These are phyloP conservation scores for Fusarium cicatricum DNA, from an alignment of 2,329 filamentous ascomycete genomes.

Conservation along the genomic window DNA sequence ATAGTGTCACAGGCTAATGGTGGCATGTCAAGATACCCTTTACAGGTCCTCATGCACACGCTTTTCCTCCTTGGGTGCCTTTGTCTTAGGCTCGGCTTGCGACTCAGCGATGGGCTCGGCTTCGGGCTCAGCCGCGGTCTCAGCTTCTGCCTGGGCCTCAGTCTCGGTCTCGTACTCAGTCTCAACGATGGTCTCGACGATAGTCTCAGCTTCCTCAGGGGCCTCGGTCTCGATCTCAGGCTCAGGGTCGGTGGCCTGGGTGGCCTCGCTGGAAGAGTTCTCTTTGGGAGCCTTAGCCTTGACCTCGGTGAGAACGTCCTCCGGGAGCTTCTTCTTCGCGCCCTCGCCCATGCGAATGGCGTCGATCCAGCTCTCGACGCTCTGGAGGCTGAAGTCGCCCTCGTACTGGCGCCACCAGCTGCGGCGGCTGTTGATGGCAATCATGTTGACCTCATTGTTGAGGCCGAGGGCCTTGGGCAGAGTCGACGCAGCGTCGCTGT, in stretches of 20 bases:
- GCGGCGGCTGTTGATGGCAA: slow-evolving; percentile 86
- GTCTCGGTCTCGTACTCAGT: slow-evolving; percentile 17
- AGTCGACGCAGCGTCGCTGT: slow-evolving; percentile 54
- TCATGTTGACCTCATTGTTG: slow-evolving; percentile 68
- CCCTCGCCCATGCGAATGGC: slow-evolving; percentile 90
- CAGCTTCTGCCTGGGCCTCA: slow-evolving; percentile 9
- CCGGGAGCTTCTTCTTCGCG: slow-evolving; percentile 77
- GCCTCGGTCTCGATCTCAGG: slow-evolving; percentile 37
- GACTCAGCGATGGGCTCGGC: slow-evolving; percentile 27
- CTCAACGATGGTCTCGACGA: slow-evolving; percentile 34
- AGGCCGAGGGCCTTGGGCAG: slow-evolving; percentile 63
- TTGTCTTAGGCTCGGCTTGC: slow-evolving; percentile 39
- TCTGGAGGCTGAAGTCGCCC: slow-evolving; percentile 65
- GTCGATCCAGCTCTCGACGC: slow-evolving; percentile 88
- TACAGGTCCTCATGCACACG: slow-evolving; percentile 60
- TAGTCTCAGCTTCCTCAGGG: slow-evolving; percentile 36
- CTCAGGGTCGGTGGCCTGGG: slow-evolving; percentile 40
- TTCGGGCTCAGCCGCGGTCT: slow-evolving; percentile 36
- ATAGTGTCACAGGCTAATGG: slow-evolving; percentile 37
- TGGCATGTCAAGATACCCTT: slow-evolving; percentile 31
- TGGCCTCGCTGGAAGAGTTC: slow-evolving; percentile 12
- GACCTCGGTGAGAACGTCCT: slow-evolving; percentile 60
- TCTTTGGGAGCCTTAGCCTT: slow-evolving; percentile 43
- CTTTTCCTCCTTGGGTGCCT: slow-evolving; percentile 39
- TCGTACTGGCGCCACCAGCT: slow-evolving; percentile 85